Conservation (phyloP, 352 stramenopile species). For the Phytophthora litchii region DNA sequence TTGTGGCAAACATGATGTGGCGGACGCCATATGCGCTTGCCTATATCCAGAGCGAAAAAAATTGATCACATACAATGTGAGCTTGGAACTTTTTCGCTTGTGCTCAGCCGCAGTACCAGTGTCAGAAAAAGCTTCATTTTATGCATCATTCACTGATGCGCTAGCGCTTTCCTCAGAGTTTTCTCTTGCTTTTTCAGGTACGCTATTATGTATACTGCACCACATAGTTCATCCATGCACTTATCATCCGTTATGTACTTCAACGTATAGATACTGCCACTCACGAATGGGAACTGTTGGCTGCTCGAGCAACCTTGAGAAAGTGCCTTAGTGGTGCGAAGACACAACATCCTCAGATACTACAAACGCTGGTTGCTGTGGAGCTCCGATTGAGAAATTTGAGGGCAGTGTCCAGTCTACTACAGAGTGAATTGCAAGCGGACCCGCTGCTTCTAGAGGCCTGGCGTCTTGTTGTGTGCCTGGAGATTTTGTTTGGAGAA, state of each 20-base stretch:
- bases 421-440: conserved; percentile 37
- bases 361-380: conserved; percentile 47
- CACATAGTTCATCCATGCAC: neutral
- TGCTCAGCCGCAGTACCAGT: conserved; percentile 35
- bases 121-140: conserved; percentile 41
- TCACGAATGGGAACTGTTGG: conserved; percentile 57
- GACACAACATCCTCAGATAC: conserved; percentile 34
- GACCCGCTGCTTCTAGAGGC: conserved; percentile 46
- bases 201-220: conserved; percentile 3
- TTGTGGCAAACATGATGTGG: conserved; percentile 29
- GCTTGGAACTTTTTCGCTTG: conserved; percentile 47
- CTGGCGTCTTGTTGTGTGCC: conserved; percentile 53
- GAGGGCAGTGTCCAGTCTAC: conserved; percentile 42
- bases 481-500: conserved; percentile 71
- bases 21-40: conserved; percentile 46
- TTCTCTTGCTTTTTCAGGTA: conserved; percentile 54
- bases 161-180: conserved; percentile 46
- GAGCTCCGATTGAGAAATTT: conserved; percentile 50
- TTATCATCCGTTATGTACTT: conserved; percentile 1
- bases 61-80: conserved; percentile 35
- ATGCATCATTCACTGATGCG: conserved; percentile 36
- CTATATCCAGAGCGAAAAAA: conserved; percentile 47
- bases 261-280: conserved; percentile 36
- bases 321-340: conserved; percentile 39
- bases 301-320: conserved; percentile 42